Evolutionary conservation across 139 green algal genomes (phyloP).

Genomic region (Chlorella sorokiniana): DNA sequence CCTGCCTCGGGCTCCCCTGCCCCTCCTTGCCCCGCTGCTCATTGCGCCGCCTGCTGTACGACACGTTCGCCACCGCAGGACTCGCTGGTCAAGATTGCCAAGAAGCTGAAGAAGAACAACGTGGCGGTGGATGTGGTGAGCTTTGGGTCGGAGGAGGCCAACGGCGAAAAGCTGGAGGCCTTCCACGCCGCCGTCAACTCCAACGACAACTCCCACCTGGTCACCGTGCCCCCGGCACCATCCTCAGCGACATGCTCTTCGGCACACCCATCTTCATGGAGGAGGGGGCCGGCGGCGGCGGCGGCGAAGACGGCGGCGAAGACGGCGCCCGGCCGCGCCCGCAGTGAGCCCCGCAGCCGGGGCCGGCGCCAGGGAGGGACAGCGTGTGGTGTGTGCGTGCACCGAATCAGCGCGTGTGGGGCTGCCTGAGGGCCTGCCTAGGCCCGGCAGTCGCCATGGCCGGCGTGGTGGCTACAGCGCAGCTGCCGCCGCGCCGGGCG

Average conservation of each 20-base stretch:
- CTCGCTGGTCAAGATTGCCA: conserved; percentile 92
- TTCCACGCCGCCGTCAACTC: conserved; percentile 94
- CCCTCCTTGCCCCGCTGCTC: too few species aligned
- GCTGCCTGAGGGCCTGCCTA: too few species aligned
- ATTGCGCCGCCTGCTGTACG: background rate
- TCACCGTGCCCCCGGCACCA: conserved; percentile 89
- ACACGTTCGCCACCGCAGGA: conserved; percentile 57
- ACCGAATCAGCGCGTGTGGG: too few species aligned
- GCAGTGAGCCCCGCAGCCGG: background rate
- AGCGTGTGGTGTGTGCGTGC: background rate
- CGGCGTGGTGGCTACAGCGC: too few species aligned
- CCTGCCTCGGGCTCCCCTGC: too few species aligned
- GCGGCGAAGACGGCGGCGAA: conserved; percentile 39
- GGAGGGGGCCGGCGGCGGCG: conserved; percentile 48
- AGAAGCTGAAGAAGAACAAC: conserved; percentile 99
- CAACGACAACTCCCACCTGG: conserved; percentile 93
- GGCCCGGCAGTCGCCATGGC: too few species aligned
- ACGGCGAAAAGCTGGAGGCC: conserved; percentile 91
- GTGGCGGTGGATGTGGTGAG: conserved; percentile 96
- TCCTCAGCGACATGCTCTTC: conserved; percentile 93
- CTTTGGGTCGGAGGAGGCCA: conserved; percentile 82
- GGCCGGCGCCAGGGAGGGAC: background rate
- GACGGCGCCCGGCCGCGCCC: conserved; percentile 28
- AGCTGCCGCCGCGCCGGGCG: too few species aligned
- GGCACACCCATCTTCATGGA: conserved; percentile 82